Conservation (phyloP, 352 stramenopile genomes). For the Pythium myriotylum region DNA sequence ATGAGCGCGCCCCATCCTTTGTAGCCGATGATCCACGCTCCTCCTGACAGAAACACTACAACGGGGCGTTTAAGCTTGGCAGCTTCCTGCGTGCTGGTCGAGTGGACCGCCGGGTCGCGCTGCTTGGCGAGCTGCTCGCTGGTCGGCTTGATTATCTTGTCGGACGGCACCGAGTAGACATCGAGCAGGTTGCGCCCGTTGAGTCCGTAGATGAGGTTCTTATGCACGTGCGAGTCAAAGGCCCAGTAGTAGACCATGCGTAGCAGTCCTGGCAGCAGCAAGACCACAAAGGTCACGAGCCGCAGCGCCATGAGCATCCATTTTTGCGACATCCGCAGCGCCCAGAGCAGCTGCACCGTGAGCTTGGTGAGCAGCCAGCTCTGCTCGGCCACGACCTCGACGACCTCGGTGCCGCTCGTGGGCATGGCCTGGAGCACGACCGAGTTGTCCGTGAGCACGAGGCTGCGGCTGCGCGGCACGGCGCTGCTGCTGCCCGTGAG, state of each 20-base stretch:
- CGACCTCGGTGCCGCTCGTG: constrained; percentile 43
- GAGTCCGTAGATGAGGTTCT: constrained; percentile 82
- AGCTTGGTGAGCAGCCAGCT: constrained; percentile 79
- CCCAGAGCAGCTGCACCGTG: constrained; percentile 66
- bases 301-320: constrained; percentile 74
- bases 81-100: constrained; percentile 7
- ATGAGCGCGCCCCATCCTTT: constrained; percentile 91
- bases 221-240: constrained; percentile 58
- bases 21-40: constrained; percentile 93
- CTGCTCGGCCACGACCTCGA: constrained; percentile 68
- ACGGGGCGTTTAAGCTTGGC: constrained; percentile 49
- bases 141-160: constrained; percentile 25
- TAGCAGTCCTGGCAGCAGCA: constrained; percentile 58
- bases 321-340: constrained; percentile 61
- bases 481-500: not conserved
- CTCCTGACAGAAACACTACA: constrained; percentile 90
- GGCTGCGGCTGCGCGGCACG: constrained; percentile 49
- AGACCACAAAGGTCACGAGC: constrained; percentile 62
- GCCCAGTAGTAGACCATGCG: constrained; percentile 66
- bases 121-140: constrained; percentile 23
- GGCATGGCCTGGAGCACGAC: constrained; percentile 53
- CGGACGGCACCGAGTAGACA: constrained; percentile 68
- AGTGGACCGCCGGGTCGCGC: constrained; percentile 7
- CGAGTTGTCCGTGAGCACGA: constrained; percentile 48
- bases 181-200: constrained; percentile 82